Evolutionary conservation across 345 rosid genomes (phyloP).

Genomic region (Lumnitzera littorea): DNA sequence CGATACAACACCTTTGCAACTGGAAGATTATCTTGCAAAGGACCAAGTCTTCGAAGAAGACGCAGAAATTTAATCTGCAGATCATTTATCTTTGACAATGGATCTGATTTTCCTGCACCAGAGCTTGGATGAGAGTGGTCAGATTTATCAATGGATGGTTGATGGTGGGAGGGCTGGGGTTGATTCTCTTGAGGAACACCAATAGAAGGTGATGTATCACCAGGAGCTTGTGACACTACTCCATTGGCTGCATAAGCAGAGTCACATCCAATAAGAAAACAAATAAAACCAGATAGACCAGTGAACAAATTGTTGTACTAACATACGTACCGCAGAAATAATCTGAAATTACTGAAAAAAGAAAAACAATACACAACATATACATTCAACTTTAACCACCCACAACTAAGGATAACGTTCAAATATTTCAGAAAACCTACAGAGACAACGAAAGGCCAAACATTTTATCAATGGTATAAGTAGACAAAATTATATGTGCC

Average conservation of each 20-base stretch:
- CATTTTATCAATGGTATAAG: no score
- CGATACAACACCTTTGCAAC: slow-evolving; percentile 82
- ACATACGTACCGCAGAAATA: not conserved
- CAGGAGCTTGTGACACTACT: slow-evolving; percentile 24
- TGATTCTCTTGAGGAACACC: slow-evolving; percentile 27
- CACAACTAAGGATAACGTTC: no score
- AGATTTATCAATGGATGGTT: slow-evolving; percentile 29
- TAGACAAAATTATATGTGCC: no score
- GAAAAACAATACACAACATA: no score
- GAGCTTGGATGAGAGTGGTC: slow-evolving; percentile 15
- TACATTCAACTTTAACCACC: no score
- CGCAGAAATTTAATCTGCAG: slow-evolving; percentile 69
- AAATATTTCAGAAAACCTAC: no score
- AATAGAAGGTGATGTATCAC: slow-evolving; percentile 33
- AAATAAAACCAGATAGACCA: slow-evolving; percentile 4
- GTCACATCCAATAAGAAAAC: slow-evolving; percentile 11
- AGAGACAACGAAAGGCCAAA: no score
- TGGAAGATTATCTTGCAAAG: slow-evolving; percentile 47
- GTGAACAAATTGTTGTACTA: not conserved
- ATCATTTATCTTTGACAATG: slow-evolving; percentile 52
- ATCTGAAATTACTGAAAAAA: no score
- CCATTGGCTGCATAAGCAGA: slow-evolving; percentile 27
- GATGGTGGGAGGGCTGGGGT: slow-evolving; percentile 28
- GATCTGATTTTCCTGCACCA: slow-evolving; percentile 31
- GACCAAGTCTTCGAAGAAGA: slow-evolving; percentile 57